These are phyloP conservation scores for Pyrrhoderma noxium DNA, from an alignment of 1,284 basidiomycete genomes.

Conservation along the genomic window DNA sequence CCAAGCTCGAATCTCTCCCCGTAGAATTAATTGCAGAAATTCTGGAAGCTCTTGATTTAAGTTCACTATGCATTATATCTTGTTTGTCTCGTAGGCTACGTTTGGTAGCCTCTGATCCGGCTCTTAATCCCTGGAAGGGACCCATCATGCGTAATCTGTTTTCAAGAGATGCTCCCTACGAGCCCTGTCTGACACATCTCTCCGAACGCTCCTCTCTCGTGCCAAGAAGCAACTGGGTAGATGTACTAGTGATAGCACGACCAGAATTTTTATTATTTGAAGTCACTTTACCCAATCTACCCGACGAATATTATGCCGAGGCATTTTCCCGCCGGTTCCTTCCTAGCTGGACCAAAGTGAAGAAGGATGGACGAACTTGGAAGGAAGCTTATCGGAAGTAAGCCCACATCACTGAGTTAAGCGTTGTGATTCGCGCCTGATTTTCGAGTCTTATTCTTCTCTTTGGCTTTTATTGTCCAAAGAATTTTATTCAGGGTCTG, in stretches of 20 bases:
- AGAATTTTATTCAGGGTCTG: conserved; percentile 56
- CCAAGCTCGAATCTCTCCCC: conserved; percentile 45
- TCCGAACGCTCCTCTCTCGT: conserved; percentile 47
- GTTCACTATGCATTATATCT: conserved; percentile 48
- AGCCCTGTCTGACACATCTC: conserved; percentile 46
- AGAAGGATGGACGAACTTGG: conserved; percentile 48
- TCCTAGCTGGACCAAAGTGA: conserved; percentile 65
- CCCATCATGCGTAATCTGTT: conserved; percentile 55
- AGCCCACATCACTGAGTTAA: conserved; percentile 9
- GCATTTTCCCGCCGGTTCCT: conserved; percentile 61
- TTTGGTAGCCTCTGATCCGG: conserved; percentile 48
- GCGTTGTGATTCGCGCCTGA: background rate
- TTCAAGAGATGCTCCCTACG: conserved; percentile 34
- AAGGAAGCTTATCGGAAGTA: conserved; percentile 57
- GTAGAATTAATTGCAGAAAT: conserved; percentile 70
- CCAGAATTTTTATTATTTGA: conserved; percentile 58
- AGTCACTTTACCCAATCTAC: conserved; percentile 57
- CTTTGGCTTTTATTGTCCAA: conserved; percentile 7
- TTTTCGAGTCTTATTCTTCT: background rate
- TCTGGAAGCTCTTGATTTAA: conserved; percentile 56
- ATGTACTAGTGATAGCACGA: conserved; percentile 53
- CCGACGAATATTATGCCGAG: conserved; percentile 60
- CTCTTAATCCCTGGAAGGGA: conserved; percentile 65
- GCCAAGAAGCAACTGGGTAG: conserved; percentile 71
- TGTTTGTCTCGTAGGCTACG: conserved; percentile 52